Conservation (phyloP, 208 protist species). For the Phytomonas francai region DNA sequence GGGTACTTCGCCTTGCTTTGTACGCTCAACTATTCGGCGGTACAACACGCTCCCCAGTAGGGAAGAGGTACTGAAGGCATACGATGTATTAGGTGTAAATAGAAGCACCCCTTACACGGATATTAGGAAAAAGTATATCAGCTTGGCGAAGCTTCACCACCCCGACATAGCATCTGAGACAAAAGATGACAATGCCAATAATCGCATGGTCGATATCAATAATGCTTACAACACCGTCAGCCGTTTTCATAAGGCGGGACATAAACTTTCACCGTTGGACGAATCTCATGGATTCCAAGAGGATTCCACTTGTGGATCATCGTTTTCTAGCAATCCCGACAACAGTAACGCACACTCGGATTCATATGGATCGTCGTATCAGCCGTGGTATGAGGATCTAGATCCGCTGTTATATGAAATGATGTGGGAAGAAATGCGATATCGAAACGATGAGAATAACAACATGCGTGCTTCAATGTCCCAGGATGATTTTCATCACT, state of each 20-base stretch:
- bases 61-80: constrained; percentile 67
- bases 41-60: constrained; percentile 46
- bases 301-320: background rate
- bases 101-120: constrained; percentile 36
- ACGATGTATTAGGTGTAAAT: constrained; percentile 57
- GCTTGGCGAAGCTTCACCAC: constrained; percentile 85
- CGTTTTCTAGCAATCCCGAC: constrained; percentile 3
- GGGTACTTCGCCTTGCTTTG: background rate
- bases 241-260: constrained; percentile 60
- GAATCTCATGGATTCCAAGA: background rate
- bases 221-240: constrained; percentile 69
- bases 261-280: constrained; percentile 16
- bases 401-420: constrained; percentile 84
- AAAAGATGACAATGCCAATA: constrained; percentile 15
- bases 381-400: constrained; percentile 80
- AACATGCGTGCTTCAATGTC: background rate
- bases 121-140: constrained; percentile 76
- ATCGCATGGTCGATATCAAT: constrained; percentile 81
- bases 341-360: background rate
- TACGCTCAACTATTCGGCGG: background rate
- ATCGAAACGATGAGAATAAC: constrained; percentile 44
- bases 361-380: constrained; percentile 23
- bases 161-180: constrained; percentile 54
- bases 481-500: constrained; percentile 6
- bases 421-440: constrained; percentile 88